These are phyloP conservation scores for Xylariaceae sp. DNA, from an alignment of 2,329 filamentous ascomycete genomes.

Conservation along the genomic window DNA sequence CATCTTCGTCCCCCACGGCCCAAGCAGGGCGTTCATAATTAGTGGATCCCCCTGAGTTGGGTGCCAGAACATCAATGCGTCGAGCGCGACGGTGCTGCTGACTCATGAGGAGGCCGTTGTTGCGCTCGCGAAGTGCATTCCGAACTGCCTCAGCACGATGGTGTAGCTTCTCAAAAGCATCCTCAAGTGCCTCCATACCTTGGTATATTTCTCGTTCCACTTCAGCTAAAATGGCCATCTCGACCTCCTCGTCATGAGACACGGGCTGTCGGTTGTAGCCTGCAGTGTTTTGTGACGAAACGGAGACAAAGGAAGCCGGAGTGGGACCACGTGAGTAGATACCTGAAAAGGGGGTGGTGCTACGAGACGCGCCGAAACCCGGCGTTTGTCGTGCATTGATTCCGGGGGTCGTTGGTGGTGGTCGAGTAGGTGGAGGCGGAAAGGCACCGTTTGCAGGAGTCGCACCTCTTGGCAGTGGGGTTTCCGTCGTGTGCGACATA, in stretches of 20 bases:
- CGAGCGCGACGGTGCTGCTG: conserved; percentile 51
- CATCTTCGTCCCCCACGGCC: conserved; percentile 42
- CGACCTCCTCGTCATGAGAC: conserved; percentile 87
- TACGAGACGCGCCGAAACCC: conserved; percentile 39
- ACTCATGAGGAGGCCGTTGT: conserved; percentile 66
- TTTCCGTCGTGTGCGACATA: conserved; percentile 38
- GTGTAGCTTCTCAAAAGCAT: conserved; percentile 90
- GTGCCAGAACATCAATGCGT: conserved; percentile 50
- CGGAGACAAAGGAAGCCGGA: conserved; percentile 43
- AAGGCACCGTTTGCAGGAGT: conserved; percentile 50
- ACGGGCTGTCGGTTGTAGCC: conserved; percentile 54
- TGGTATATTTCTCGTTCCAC: conserved; percentile 89
- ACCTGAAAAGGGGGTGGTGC: conserved; percentile 45
- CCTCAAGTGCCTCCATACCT: conserved; percentile 90
- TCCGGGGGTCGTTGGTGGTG: conserved; percentile 38
- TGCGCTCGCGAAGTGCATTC: conserved; percentile 71
- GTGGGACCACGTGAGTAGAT: conserved; percentile 52
- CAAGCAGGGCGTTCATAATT: conserved; percentile 46
- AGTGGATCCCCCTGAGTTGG: conserved; percentile 45
- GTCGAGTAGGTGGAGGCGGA: conserved; percentile 37
- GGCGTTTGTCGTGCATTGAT: conserved; percentile 38
- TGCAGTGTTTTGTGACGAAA: conserved; percentile 35
- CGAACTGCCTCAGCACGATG: conserved; percentile 76
- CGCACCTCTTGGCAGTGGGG: conserved; percentile 43
- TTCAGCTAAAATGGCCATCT: conserved; percentile 83